phyloP scores from a whole-genome alignment of 345 rosid species.

The Viola odorata region DNA sequence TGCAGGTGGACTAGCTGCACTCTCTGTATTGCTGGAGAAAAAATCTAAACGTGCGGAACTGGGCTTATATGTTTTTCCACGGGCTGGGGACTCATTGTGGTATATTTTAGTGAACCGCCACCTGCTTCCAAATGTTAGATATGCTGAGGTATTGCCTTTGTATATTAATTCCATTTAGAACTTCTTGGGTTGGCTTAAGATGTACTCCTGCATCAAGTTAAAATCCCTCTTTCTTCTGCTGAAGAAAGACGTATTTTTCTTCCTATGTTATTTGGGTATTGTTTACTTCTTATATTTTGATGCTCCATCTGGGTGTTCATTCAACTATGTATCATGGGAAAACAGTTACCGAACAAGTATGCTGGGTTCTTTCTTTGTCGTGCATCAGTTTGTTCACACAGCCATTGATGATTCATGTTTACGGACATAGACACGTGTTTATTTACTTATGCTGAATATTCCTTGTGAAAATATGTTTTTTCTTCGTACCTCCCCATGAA shows the following conservation, averaged over 20 bases:
- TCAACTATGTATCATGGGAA: no score
- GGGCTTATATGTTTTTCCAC: slow-evolving; percentile 92
- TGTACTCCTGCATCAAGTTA: neutral
- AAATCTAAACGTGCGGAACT: slow-evolving; percentile 93
- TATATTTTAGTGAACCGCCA: slow-evolving; percentile 80
- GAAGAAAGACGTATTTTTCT: neutral
- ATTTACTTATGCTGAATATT: no score
- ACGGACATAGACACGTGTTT: no score
- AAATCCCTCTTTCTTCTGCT: neutral
- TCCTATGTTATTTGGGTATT: neutral
- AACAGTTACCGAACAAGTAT: no score
- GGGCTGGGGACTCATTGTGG: slow-evolving; percentile 97
- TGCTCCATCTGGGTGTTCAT: no score
- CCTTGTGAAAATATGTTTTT: no score
- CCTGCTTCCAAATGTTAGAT: slow-evolving; percentile 76
- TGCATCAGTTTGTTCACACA: no score
- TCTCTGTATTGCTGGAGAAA: slow-evolving; percentile 88
- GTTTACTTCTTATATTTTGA: no score
- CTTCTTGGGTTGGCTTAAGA: slow-evolving; percentile 2
- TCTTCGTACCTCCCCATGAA: no score
- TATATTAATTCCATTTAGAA: neutral
- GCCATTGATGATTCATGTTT: no score
- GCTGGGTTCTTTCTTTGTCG: no score
- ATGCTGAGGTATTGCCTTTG: slow-evolving; percentile 68
- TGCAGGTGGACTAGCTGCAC: slow-evolving; percentile 87